phyloP scores from a whole-genome alignment of 2,329 filamentous ascomycete species.

The Penicillium thymicola region DNA sequence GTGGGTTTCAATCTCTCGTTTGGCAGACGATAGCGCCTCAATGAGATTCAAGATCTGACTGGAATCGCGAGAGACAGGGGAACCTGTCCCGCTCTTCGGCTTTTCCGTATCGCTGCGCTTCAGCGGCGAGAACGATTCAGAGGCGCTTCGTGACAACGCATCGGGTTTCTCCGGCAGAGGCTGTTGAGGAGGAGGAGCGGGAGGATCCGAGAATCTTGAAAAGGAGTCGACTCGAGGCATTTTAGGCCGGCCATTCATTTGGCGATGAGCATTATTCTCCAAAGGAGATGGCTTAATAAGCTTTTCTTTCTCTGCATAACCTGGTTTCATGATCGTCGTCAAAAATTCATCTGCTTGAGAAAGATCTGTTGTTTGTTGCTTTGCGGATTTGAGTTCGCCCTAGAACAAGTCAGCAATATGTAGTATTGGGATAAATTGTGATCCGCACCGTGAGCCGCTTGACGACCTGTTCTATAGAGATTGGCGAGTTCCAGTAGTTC shows the following conservation, averaged over 20 bases:
- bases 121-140: constrained; percentile 53
- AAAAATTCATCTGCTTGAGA: constrained; percentile 79
- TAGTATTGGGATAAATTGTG: constrained; percentile 8
- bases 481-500: constrained; percentile 81
- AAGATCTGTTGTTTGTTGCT: constrained; percentile 82
- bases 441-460: constrained; percentile 71
- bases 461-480: constrained; percentile 91
- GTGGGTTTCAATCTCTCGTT: constrained; percentile 83
- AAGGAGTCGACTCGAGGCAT: constrained; percentile 68
- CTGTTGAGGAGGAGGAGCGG: constrained; percentile 88
- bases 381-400: constrained; percentile 87
- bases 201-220: constrained; percentile 84
- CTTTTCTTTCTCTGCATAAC: constrained; percentile 54
- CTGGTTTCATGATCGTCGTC: constrained; percentile 69
- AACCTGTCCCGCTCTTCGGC: constrained; percentile 52
- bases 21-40: constrained; percentile 78
- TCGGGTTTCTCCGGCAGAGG: constrained; percentile 92
- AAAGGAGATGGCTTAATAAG: constrained; percentile 45
- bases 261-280: constrained; percentile 43
- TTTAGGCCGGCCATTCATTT: constrained; percentile 47
- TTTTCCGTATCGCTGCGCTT: constrained; percentile 75
- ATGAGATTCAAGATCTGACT: constrained; percentile 81
- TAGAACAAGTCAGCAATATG: constrained; percentile 42
- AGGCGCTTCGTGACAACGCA: constrained; percentile 47
- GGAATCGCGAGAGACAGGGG: constrained; percentile 53